phyloP scores from a whole-genome alignment of 345 rosid species.

The Eucalyptus fibrosa region DNA sequence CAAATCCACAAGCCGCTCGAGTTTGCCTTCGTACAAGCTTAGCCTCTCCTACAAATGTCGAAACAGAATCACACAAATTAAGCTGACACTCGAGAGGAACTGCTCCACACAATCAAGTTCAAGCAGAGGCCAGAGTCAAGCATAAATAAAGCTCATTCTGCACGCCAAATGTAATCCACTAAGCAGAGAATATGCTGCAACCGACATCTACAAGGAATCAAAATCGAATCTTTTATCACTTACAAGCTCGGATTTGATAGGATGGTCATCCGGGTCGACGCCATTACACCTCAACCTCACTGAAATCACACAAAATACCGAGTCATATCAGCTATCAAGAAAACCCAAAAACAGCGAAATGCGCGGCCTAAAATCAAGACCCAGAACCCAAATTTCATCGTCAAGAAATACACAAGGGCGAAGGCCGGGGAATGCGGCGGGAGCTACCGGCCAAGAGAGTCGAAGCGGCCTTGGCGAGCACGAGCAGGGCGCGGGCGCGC shows the following conservation, averaged over 20 bases:
- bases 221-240: not conserved
- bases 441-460: slow-evolving; percentile 40
- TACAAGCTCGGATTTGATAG: slow-evolving; percentile 82
- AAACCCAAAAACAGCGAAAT: not conserved
- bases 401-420: not conserved
- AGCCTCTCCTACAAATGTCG: slow-evolving; percentile 48
- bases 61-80: not conserved
- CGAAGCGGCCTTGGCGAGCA: slow-evolving; percentile 67
- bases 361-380: not conserved
- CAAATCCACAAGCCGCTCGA: slow-evolving; percentile 36
- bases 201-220: not conserved
- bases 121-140: not conserved
- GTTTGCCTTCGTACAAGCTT: slow-evolving; percentile 55
- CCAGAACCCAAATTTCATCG: not conserved
- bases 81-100: not conserved
- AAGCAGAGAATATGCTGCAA: not conserved
- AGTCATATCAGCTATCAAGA: not conserved
- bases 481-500: slow-evolving; percentile 52
- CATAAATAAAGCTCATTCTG: not conserved
- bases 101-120: not conserved
- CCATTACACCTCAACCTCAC: slow-evolving; percentile 88
- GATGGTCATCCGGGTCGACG: slow-evolving; percentile 72
- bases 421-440: not conserved
- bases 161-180: not conserved
- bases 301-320: not conserved